Evolutionary conservation across 2,329 filamentous ascomycete genomes (phyloP).

Genomic region (Phyllosticta capitalensis): DNA sequence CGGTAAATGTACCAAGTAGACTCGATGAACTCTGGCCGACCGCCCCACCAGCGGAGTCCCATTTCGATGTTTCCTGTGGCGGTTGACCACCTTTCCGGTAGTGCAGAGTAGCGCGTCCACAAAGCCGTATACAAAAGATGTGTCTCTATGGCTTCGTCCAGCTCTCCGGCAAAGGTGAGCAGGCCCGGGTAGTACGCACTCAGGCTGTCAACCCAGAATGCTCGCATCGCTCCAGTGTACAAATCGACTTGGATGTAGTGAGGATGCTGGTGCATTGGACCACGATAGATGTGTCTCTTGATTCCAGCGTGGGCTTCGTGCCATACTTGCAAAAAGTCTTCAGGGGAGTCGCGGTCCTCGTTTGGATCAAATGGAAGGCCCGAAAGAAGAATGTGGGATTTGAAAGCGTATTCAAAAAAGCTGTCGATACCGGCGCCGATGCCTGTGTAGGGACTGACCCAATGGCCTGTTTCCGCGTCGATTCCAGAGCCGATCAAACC

Average conservation of each 20-base stretch:
- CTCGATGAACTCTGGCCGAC: slow-evolving; percentile 92
- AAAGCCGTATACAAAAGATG: slow-evolving; percentile 86
- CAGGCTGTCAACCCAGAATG: slow-evolving; percentile 92
- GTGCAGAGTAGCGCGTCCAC: slow-evolving; percentile 88
- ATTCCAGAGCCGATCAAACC: slow-evolving; percentile 86
- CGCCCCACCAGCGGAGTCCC: slow-evolving; percentile 88
- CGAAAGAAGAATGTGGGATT: slow-evolving; percentile 83
- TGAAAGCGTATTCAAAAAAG: slow-evolving; percentile 97
- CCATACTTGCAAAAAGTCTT: slow-evolving; percentile 75
- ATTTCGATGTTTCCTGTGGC: slow-evolving; percentile 74
- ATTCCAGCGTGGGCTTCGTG: slow-evolving; percentile 77
- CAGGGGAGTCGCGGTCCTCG: slow-evolving; percentile 58
- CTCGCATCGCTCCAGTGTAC: slow-evolving; percentile 74
- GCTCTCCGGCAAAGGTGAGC: slow-evolving; percentile 72
- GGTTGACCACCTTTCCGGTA: slow-evolving; percentile 91
- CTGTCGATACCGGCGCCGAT: slow-evolving; percentile 96
- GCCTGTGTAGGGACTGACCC: slow-evolving; percentile 82
- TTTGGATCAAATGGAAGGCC: slow-evolving; percentile 44
- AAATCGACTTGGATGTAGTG: slow-evolving; percentile 90
- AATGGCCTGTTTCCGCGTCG: slow-evolving; percentile 80
- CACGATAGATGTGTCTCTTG: slow-evolving; percentile 82
- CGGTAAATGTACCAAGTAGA: slow-evolving; percentile 94
- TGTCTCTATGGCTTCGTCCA: slow-evolving; percentile 83
- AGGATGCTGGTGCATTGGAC: slow-evolving; percentile 64
- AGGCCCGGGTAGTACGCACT: slow-evolving; percentile 93